Evolutionary conservation across 1,284 basidiomycete species (phyloP).

Genomic region (Boletellus deceptivus): DNA sequence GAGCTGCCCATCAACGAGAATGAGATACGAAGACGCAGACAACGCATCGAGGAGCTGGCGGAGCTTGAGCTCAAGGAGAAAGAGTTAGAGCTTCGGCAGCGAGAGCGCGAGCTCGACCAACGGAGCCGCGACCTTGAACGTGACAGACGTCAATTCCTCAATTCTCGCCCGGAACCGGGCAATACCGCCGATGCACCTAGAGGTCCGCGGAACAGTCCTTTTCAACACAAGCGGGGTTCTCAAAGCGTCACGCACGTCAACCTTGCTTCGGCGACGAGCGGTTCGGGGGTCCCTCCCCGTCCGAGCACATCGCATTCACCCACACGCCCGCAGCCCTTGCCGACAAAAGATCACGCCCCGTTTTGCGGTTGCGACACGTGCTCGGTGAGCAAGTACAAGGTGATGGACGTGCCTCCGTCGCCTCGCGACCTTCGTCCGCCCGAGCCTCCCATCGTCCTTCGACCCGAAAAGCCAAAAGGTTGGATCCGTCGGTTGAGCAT

Average conservation of each 20-base stretch:
- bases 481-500: constrained; percentile 78
- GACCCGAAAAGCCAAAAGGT: constrained; percentile 58
- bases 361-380: constrained; percentile 63
- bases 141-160: constrained; percentile 44
- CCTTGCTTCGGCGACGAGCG: constrained; percentile 33
- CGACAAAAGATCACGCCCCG: constrained; percentile 46
- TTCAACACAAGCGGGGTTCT: constrained; percentile 36
- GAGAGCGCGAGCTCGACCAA: constrained; percentile 59
- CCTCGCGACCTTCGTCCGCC: constrained; percentile 42
- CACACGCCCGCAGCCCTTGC: constrained; percentile 21
- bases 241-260: constrained; percentile 47
- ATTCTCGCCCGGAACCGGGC: constrained; percentile 26
- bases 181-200: constrained; percentile 24
- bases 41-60: constrained; percentile 49
- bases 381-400: constrained; percentile 51
- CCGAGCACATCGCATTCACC: constrained; percentile 27
- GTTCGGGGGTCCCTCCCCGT: constrained; percentile 15
- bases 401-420: constrained; percentile 28
- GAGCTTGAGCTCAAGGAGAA: constrained; percentile 52
- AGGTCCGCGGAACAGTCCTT: constrained; percentile 25
- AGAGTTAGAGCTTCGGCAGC: constrained; percentile 51
- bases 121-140: constrained; percentile 53
- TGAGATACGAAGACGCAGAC: constrained; percentile 38
- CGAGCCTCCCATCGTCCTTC: constrained; percentile 41
- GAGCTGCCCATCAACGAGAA: constrained; percentile 32